Base-by-base conservation (phyloP, 2,329 filamentous ascomycete genomes). In the Catunica adiposa region DNA sequence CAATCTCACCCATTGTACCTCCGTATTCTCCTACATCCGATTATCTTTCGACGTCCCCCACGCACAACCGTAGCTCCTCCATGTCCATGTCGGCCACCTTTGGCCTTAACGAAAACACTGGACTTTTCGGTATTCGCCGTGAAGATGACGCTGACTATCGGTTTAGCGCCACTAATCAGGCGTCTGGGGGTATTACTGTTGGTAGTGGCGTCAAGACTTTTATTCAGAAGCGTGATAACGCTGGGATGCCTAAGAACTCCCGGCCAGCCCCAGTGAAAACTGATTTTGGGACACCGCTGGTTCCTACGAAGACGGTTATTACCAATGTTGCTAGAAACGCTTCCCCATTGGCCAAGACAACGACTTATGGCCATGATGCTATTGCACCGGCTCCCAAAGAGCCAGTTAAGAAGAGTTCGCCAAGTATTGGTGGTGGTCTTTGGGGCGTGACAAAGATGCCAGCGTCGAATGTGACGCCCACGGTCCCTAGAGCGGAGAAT, bases 31-130 rank as follows among this genome's bases (percentile, higher is more conserved):
- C 1, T 64, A 69, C 1, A 31, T 46, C 25, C n/a, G 50, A 52
- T 22, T 8, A 22, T 15, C 20, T 52, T 4, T 38, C 50, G 1
- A 20, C 50, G 11, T 52, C 29, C 15, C 50, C 50, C 8, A 47
- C 29, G 34, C 56, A 58, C n/a, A 71, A 69, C 51, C 69, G 74
- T 9, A 73, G 70, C 59, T 69, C 67, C 9, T 76, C 74, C 6
- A 54, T 57, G 56, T 76, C 75, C 4, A 53, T 58, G 40, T 58
- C 56, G 40, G 50, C 56, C n/a, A 53, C 56, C n/a, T 55, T 58
- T 58, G 56, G 56, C 2, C 56, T 58, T n/a, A 53, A 54, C 5
- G 56, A 58, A 22, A 38, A 52, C 70, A 29, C 59, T 63, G 31
- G 54, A 64, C 15, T 53, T 55, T 53, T 64, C 6, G 55, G 60